phyloP scores from a whole-genome alignment of 1,139 yeast species.

The Geotrichum histeridarum region DNA sequence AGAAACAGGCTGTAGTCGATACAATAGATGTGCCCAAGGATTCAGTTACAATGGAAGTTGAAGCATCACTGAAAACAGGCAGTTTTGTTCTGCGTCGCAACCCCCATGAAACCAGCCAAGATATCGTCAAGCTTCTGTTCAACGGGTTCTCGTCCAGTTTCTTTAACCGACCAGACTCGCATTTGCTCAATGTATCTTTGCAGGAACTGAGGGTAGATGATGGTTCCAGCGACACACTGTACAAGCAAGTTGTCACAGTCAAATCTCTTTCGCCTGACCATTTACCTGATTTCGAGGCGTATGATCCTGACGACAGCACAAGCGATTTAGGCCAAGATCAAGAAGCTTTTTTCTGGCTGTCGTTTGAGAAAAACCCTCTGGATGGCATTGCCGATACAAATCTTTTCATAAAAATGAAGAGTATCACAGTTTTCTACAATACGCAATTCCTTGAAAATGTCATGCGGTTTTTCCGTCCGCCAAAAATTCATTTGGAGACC shows the following conservation, averaged over 20 bases:
- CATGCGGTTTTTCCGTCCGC: slow-evolving; percentile 74
- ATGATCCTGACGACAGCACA: background rate
- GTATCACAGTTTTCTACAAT: slow-evolving; percentile 87
- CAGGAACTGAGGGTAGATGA: slow-evolving; percentile 83
- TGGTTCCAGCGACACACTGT: slow-evolving; percentile 67
- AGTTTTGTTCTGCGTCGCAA: slow-evolving; percentile 57
- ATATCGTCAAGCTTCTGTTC: slow-evolving; percentile 71
- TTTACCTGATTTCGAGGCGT: slow-evolving; percentile 22
- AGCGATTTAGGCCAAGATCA: slow-evolving; percentile 5
- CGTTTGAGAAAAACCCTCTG: slow-evolving; percentile 81
- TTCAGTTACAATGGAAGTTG: slow-evolving; percentile 59
- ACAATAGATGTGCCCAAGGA: slow-evolving; percentile 69
- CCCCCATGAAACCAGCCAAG: slow-evolving; percentile 35
- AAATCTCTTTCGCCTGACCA: slow-evolving; percentile 49
- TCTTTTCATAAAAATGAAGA: slow-evolving; percentile 66
- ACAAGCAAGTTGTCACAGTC: slow-evolving; percentile 84
- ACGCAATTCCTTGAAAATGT: slow-evolving; percentile 74
- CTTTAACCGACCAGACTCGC: slow-evolving; percentile 75
- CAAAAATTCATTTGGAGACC: slow-evolving; percentile 78
- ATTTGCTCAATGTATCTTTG: slow-evolving; percentile 63
- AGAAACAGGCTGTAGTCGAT: slow-evolving; percentile 49
- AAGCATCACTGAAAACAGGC: slow-evolving; percentile 68
- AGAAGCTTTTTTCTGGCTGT: slow-evolving; percentile 72
- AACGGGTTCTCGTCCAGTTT: slow-evolving; percentile 77
- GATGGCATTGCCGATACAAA: slow-evolving; percentile 79